Evolutionary conservation across 2,329 filamentous ascomycete genomes (phyloP).

Genomic region (Talaromyces piceae): DNA sequence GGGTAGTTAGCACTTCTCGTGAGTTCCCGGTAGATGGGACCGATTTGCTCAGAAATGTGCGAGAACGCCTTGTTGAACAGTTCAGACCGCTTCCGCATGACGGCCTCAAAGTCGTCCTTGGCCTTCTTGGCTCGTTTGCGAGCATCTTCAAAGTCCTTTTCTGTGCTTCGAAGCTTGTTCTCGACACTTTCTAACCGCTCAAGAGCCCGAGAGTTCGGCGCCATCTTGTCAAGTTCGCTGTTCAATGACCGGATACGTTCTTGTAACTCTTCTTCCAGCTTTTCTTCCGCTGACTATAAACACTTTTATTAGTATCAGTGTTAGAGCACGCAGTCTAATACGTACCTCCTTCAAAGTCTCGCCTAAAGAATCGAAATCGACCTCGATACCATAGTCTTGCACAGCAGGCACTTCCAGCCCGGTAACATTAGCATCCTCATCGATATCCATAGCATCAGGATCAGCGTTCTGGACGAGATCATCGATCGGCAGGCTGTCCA

Average conservation of each 20-base stretch:
- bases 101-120: slow-evolving; percentile 72
- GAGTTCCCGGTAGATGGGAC: slow-evolving; percentile 87
- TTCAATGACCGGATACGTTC: slow-evolving; percentile 70
- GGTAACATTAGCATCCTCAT: slow-evolving; percentile 54
- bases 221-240: slow-evolving; percentile 81
- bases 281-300: slow-evolving; percentile 58
- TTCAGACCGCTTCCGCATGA: slow-evolving; percentile 76
- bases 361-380: slow-evolving; percentile 75
- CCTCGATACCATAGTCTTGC: slow-evolving; percentile 84
- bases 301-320: slow-evolving; percentile 23
- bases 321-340: slow-evolving; percentile 14
- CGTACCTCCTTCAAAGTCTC: slow-evolving; percentile 72
- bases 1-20: slow-evolving; percentile 87
- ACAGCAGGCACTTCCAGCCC: slow-evolving; percentile 54
- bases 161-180: slow-evolving; percentile 70
- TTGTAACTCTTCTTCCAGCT: slow-evolving; percentile 66
- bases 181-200: slow-evolving; percentile 85
- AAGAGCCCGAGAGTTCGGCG: slow-evolving; percentile 92
- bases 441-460: slow-evolving; percentile 86
- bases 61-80: slow-evolving; percentile 92
- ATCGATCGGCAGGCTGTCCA: slow-evolving; percentile 82
- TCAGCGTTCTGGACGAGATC: slow-evolving; percentile 67
- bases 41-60: slow-evolving; percentile 93
- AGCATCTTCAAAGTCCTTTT: slow-evolving; percentile 83
- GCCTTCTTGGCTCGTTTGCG: slow-evolving; percentile 65